Evolutionary conservation across 768 basidiomycete genomes (phyloP).

Genomic region (Daedaleopsis sinensis): DNA sequence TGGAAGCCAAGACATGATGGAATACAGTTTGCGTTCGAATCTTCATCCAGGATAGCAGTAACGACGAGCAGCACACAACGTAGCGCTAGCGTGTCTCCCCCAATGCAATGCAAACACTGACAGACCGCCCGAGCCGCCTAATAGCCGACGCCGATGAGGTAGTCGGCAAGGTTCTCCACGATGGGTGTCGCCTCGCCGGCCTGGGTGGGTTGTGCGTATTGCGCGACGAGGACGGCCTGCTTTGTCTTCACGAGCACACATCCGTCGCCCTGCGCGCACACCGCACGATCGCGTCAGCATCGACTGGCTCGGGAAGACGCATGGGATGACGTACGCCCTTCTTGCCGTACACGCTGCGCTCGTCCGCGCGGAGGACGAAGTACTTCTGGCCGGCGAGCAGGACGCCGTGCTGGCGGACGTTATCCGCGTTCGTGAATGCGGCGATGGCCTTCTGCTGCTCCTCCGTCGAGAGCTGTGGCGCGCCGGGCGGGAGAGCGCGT

Average conservation of each 20-base stretch:
- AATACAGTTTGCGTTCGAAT: conserved; percentile 12
- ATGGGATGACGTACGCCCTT: conserved; percentile 58
- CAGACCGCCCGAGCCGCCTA: conserved; percentile 35
- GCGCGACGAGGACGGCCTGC: conserved; percentile 82
- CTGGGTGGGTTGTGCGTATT: conserved; percentile 68
- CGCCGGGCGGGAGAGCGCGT: not conserved
- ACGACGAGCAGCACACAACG: conserved; percentile 5
- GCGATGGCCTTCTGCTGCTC: conserved; percentile 64
- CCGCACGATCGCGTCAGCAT: not conserved
- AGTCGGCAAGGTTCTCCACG: conserved; percentile 76
- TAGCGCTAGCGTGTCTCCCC: not conserved
- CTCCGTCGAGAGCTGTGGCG: conserved; percentile 55
- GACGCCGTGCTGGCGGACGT: conserved; percentile 60
- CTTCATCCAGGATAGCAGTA: conserved; percentile 18
- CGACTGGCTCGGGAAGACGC: not conserved
- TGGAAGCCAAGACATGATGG: conserved; percentile 12
- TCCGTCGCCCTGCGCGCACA: conserved; percentile 63
- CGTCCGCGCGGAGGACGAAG: conserved; percentile 57
- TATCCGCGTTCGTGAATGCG: conserved; percentile 45
- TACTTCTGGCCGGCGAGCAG: conserved; percentile 73
- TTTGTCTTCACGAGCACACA: conserved; percentile 75
- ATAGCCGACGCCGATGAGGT: conserved; percentile 63
- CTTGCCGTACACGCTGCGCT: conserved; percentile 72
- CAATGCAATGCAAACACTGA: too few species aligned
- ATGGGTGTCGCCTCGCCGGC: conserved; percentile 65